Base-by-base conservation (phyloP, 495 filamentous ascomycete genomes). In the Penicillium salamii region DNA sequence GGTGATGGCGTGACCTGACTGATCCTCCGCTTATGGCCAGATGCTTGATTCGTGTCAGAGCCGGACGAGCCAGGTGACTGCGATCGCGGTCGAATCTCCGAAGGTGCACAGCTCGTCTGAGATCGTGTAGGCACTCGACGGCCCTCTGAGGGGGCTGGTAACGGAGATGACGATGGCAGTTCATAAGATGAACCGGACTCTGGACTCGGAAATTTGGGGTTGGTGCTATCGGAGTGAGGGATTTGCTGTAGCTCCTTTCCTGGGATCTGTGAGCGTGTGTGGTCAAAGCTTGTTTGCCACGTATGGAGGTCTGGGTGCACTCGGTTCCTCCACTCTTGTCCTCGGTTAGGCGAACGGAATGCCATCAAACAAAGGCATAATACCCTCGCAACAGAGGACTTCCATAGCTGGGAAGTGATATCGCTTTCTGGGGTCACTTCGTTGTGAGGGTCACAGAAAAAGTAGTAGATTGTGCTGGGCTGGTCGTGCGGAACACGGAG, bases 391-490 rank as follows among this genome's bases (percentile, higher is more conserved):
- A 71, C 43, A 8, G 52, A 31, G 2, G 59, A 67, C 7, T 13
- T 55, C 9, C n/a, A n/a, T n/a, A n/a, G n/a, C n/a, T n/a, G n/a
- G n/a, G n/a, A n/a, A n/a, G n/a, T n/a, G n/a, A n/a, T n/a, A n/a
- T n/a, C 50, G 48, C 6, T 34, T 21, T 17, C 46, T 14, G 4
- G 31, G 39, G 38, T 5, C 23, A 11, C 11, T 7, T 50, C 31
- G 32, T 52, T 46, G 29, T 65, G 63, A 2, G 63, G 68, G 34
- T 73, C 62, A 48, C 56, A 58, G 11, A 69, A 49, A 46, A 63
- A 49, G 47, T 77, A 77, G 45, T 66, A 65, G 0, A 77, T 51
- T 1, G 57, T 73, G 38, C 46, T 15, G 20, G 63, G 71, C 7
- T 74, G 44, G 40, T 74, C 44, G 17, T 54, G 42, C 43, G 55